phyloP scores from a whole-genome alignment of 495 filamentous ascomycete species.

The Neurospora sp. region DNA sequence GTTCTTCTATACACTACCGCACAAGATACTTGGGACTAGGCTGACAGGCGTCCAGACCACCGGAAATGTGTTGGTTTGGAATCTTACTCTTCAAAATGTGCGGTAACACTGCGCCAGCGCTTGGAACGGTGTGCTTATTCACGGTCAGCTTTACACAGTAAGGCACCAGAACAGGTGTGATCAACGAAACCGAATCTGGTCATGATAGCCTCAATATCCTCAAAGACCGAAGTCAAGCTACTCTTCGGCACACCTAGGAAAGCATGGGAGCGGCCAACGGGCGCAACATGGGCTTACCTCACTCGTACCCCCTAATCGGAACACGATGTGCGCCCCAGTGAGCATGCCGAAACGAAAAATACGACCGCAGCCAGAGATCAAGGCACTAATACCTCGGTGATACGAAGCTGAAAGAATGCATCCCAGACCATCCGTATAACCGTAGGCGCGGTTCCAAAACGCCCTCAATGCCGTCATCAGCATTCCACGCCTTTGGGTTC shows the following conservation, averaged over 20 bases:
- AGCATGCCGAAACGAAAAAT: background rate
- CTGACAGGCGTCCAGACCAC: background rate
- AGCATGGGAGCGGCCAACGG: background rate
- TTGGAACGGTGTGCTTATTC: background rate
- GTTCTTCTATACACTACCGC: background rate
- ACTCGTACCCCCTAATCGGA: background rate
- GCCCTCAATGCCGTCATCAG: background rate
- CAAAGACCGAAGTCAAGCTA: background rate
- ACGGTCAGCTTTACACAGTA: background rate
- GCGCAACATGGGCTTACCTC: background rate
- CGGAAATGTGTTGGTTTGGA: no score
- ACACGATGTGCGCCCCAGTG: background rate
- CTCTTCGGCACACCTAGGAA: background rate
- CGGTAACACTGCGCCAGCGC: background rate
- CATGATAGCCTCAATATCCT: background rate
- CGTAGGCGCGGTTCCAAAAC: background rate
- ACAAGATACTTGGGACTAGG: background rate
- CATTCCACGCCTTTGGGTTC: background rate
- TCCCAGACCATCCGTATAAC: background rate
- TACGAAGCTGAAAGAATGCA: background rate
- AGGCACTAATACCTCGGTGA: background rate
- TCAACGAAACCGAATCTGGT: background rate
- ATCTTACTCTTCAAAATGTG: no score
- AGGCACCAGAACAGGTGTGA: background rate
- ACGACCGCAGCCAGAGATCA: background rate